Conservation (phyloP, 2,329 filamentous ascomycete species). For the Trichophyton rubrum region DNA sequence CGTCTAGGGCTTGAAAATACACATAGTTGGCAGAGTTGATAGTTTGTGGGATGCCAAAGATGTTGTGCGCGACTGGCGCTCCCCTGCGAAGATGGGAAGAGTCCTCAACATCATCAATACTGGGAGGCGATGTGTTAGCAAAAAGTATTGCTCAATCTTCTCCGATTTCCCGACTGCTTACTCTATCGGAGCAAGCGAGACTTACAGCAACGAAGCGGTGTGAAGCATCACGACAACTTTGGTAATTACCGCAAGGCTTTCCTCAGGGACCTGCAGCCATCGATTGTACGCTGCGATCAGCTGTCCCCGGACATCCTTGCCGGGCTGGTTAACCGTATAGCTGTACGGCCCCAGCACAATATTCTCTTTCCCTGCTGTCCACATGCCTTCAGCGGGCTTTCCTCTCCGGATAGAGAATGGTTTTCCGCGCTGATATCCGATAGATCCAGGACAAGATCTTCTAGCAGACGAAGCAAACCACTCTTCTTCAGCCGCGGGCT, state of each 20-base stretch:
- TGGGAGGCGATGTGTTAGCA: slow-evolving; percentile 2
- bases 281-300: slow-evolving; percentile 27
- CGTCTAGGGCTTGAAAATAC: slow-evolving; percentile 27
- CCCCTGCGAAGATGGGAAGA: slow-evolving; percentile 30
- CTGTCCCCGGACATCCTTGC: slow-evolving; percentile 33
- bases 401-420: not conserved
- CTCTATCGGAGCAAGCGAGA: not conserved
- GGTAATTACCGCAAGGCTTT: slow-evolving; percentile 21
- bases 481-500: slow-evolving; percentile 48
- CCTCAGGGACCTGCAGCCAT: slow-evolving; percentile 24
- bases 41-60: slow-evolving; percentile 32
- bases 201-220: slow-evolving; percentile 26
- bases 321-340: slow-evolving; percentile 64
- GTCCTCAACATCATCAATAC: slow-evolving; percentile 36
- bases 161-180: not conserved
- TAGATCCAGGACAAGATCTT: slow-evolving; percentile 12
- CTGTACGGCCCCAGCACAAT: slow-evolving; percentile 67
- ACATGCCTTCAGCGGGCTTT: slow-evolving; percentile 24
- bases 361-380: slow-evolving; percentile 63
- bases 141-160: not conserved
- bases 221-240: slow-evolving; percentile 26
- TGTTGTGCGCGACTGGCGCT: slow-evolving; percentile 28
- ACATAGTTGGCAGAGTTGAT: slow-evolving; percentile 36
- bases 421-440: not conserved
- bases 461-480: slow-evolving; percentile 41